phyloP scores from a whole-genome alignment of 768 basidiomycete genomes.

The Pluteus cervinus region DNA sequence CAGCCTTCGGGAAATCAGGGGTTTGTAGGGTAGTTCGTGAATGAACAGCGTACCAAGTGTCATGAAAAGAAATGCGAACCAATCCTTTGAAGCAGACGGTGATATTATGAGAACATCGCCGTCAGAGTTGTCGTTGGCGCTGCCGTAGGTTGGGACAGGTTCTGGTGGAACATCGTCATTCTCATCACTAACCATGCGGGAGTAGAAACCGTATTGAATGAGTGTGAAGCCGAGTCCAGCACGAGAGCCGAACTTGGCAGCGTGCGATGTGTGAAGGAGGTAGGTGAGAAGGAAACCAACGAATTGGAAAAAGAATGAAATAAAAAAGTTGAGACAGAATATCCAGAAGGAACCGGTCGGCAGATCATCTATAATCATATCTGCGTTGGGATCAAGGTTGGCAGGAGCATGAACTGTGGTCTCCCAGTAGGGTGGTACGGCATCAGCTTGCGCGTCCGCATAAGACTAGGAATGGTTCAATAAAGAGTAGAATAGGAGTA shows the following conservation, averaged over 20 bases:
- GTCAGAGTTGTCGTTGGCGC: constrained; percentile 15
- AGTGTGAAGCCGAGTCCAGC: constrained; percentile 94
- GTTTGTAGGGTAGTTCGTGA: neutral
- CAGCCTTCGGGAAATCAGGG: constrained; percentile 48
- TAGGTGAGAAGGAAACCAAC: constrained; percentile 91
- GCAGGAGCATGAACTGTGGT: constrained; percentile 85
- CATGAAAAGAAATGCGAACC: constrained; percentile 91
- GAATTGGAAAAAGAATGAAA: constrained; percentile 97
- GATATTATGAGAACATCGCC: constrained; percentile 18
- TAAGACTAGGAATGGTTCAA: constrained; percentile 55
- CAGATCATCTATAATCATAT: constrained; percentile 88
- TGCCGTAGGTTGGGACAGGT: constrained; percentile 6
- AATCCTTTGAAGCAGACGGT: constrained; percentile 64
- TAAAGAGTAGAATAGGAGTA: neutral
- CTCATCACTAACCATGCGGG: constrained; percentile 34
- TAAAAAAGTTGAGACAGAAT: constrained; percentile 76
- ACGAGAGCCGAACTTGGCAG: constrained; percentile 88
- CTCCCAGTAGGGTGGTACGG: constrained; percentile 95
- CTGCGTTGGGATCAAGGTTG: constrained; percentile 34
- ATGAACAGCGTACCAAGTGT: constrained; percentile 52
- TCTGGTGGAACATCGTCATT: constrained; percentile 10
- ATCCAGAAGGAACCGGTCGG: constrained; percentile 72
- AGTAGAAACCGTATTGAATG: constrained; percentile 87
- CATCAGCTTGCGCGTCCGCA: constrained; percentile 78
- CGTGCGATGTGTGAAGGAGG: constrained; percentile 86